Percentiles rank a stretch among this genome's conserved stretches.
Conservation (phyloP, 345 rosid genomes). For the Lenwebbia sp. region DNA sequence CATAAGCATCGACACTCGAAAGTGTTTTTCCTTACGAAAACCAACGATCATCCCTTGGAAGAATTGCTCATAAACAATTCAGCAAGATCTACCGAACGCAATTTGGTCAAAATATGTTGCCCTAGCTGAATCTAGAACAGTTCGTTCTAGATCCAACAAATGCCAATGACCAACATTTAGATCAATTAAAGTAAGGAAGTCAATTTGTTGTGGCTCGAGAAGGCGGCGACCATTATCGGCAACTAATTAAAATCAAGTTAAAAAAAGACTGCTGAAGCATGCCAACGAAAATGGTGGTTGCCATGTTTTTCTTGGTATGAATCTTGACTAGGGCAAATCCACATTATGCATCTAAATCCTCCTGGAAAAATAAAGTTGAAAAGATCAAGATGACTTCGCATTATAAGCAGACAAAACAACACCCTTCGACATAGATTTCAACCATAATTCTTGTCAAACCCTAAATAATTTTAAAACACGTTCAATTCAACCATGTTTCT, state of each 20-base stretch:
- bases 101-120: not conserved
- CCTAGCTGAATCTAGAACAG: not conserved
- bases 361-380: not conserved
- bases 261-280: not conserved
- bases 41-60: not conserved
- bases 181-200: not conserved
- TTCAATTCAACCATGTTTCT: not conserved
- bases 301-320: not conserved
- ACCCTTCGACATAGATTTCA: not conserved
- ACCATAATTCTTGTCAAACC: not conserved
- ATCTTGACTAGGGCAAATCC: not conserved
- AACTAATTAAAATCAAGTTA: not conserved
- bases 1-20: not conserved
- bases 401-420: not conserved
- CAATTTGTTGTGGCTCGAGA: not conserved
- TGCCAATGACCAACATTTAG: not conserved
- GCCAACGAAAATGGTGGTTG: not conserved
- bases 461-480: not conserved
- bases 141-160: not conserved
- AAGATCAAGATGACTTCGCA: not conserved
- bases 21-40: not conserved
- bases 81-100: not conserved
- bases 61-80: not conserved
- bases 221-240: not conserved
- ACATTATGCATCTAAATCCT: not conserved